phyloP scores from a whole-genome alignment of 1,284 basidiomycete species.

The Trichosporon ovoides region DNA sequence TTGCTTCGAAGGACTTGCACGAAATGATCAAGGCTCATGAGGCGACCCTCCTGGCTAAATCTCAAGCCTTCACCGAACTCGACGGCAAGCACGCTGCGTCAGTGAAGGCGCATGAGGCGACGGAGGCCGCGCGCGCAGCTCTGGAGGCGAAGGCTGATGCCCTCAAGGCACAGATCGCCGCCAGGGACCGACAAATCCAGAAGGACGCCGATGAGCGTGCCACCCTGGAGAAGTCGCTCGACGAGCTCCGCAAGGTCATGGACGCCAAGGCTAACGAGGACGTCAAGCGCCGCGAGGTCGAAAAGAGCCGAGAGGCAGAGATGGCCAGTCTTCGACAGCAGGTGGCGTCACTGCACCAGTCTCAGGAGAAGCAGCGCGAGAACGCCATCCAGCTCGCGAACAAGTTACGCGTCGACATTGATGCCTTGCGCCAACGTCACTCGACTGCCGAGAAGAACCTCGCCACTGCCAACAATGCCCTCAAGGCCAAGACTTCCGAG shows the following conservation, averaged over 20 bases:
- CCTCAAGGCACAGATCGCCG: conserved; percentile 60
- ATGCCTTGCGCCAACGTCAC: conserved; percentile 54
- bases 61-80: conserved; percentile 64
- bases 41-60: conserved; percentile 69
- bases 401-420: conserved; percentile 47
- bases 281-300: conserved; percentile 71
- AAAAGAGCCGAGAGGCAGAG: conserved; percentile 82
- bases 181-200: conserved; percentile 60
- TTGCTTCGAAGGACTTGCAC: conserved; percentile 67
- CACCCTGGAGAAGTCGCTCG: conserved; percentile 74
- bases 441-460: conserved; percentile 53
- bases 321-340: conserved; percentile 68
- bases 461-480: conserved; percentile 54
- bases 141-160: conserved; percentile 66
- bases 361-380: conserved; percentile 37
- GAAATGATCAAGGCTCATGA: conserved; percentile 53
- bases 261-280: conserved; percentile 83
- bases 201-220: conserved; percentile 55
- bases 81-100: conserved; percentile 56
- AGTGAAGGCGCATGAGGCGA: conserved; percentile 39
- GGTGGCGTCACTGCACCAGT: conserved; percentile 45
- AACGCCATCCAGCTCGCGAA: conserved; percentile 33
- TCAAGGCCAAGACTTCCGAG: conserved; percentile 54
- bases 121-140: conserved; percentile 53
- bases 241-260: conserved; percentile 74